Conservation (phyloP, 306 rosid genomes). For the Casuarina glauca region DNA sequence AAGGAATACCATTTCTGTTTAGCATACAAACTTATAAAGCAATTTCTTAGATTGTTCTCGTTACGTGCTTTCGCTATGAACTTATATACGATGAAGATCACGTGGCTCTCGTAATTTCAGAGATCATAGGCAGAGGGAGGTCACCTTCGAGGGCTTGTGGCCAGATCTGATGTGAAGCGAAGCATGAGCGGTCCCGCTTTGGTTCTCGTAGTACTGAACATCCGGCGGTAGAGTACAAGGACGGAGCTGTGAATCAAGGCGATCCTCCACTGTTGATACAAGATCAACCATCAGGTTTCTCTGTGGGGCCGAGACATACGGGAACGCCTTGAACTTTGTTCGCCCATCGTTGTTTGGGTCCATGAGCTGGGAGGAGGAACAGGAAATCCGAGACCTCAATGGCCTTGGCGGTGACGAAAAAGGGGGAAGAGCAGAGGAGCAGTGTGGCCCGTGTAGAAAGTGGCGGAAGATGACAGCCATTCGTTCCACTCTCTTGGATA, state of each 20-base stretch:
- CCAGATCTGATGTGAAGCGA: constrained; percentile 64
- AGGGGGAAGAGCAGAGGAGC: constrained; percentile 24
- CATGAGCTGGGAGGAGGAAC: constrained; percentile 45
- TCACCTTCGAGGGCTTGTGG: constrained; percentile 49
- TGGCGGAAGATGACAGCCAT: constrained; percentile 36
- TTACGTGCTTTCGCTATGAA: background rate
- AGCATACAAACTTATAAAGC: background rate
- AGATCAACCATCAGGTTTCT: constrained; percentile 66
- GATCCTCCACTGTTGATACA: constrained; percentile 52
- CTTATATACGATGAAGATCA: background rate
- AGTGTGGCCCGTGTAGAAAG: constrained; percentile 19
- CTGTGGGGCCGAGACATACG: constrained; percentile 62
- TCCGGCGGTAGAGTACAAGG: constrained; percentile 68
- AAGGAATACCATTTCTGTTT: background rate
- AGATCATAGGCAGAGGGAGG: background rate
- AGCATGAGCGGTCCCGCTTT: constrained; percentile 42
- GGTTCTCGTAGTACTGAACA: constrained; percentile 52
- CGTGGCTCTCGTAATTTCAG: background rate
- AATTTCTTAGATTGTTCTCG: background rate
- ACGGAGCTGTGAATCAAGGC: constrained; percentile 62
- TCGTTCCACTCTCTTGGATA: background rate
- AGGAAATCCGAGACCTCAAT: constrained; percentile 26
- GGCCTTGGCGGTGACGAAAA: constrained; percentile 7
- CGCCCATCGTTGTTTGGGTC: constrained; percentile 29
- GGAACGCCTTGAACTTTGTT: constrained; percentile 61